Conservation (phyloP, 129 eudicot genomes). For the Flaveria bidentis region DNA sequence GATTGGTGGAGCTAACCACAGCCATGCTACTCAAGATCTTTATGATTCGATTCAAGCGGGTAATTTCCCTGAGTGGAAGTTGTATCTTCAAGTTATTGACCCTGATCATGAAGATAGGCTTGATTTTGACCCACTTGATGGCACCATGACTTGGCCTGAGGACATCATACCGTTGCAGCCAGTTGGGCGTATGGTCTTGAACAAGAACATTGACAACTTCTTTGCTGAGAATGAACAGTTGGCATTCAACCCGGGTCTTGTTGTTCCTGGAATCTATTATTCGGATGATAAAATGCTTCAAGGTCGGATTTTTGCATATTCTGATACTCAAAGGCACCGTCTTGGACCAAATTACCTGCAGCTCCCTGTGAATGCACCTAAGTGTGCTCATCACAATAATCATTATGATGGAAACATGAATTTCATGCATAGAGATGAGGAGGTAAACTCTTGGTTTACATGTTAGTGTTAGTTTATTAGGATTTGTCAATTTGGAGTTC, state of each 20-base stretch:
- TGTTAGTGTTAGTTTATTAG: neutral
- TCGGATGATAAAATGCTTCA: conserved; percentile 86
- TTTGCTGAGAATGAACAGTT: conserved; percentile 77
- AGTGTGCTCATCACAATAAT: conserved; percentile 75
- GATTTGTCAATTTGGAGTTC: neutral
- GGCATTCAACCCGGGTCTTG: conserved; percentile 69
- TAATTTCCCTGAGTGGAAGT: conserved; percentile 74
- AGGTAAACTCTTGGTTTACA: conserved; percentile 39
- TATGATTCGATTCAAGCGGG: conserved; percentile 77
- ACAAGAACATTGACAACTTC: conserved; percentile 80
- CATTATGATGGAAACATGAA: conserved; percentile 85
- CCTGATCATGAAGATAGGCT: conserved; percentile 71
- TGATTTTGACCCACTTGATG: conserved; percentile 82
- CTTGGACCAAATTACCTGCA: conserved; percentile 78
- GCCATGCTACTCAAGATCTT: conserved; percentile 86
- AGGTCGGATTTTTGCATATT: conserved; percentile 63
- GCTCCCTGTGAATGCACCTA: conserved; percentile 83
- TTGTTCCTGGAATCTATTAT: conserved; percentile 76
- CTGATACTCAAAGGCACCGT: conserved; percentile 87
- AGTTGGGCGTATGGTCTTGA: conserved; percentile 79
- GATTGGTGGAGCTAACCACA: conserved; percentile 75
- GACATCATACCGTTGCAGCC: conserved; percentile 78
- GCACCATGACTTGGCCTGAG: conserved; percentile 81
- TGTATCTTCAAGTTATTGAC: conserved; percentile 64
- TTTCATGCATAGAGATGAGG: conserved; percentile 83